Percentiles rank a stretch among this genome's conserved stretches.
Evolutionary conservation across 1,139 yeast species (phyloP).

Genomic region (Diutina neorugosa): DNA sequence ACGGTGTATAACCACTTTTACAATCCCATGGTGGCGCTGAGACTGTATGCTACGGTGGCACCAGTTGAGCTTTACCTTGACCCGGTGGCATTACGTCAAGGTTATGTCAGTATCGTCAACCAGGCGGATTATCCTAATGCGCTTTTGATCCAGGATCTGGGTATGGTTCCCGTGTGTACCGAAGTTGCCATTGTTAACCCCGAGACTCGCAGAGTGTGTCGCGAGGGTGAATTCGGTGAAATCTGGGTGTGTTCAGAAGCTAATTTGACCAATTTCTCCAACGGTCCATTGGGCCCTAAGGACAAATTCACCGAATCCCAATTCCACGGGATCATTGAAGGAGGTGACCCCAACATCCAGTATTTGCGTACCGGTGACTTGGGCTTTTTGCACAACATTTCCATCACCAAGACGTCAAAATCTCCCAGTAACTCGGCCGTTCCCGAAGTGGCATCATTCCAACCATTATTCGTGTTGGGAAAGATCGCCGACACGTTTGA

Average conservation of each 20-base stretch:
- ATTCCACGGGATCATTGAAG: constrained; percentile 43
- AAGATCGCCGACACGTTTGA: constrained; percentile 83
- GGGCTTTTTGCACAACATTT: constrained; percentile 76
- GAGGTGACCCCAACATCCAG: constrained; percentile 48
- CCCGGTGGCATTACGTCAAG: constrained; percentile 80
- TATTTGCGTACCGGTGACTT: constrained; percentile 88
- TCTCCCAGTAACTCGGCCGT: constrained; percentile 23
- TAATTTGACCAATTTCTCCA: constrained; percentile 51
- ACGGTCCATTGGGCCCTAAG: constrained; percentile 38
- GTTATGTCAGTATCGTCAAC: constrained; percentile 69
- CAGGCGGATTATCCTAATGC: constrained; percentile 59
- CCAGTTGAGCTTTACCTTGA: constrained; percentile 83
- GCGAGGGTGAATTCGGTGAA: constrained; percentile 93
- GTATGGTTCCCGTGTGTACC: constrained; percentile 91
- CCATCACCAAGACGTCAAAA: constrained; percentile 26
- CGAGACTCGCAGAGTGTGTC: constrained; percentile 68
- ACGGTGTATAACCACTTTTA: constrained; percentile 68
- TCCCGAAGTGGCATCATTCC: constrained; percentile 34
- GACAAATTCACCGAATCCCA: constrained; percentile 30
- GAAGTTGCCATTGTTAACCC: constrained; percentile 94
- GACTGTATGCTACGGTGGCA: constrained; percentile 82
- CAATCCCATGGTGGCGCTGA: constrained; percentile 74
- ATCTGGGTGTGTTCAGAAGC: constrained; percentile 94
- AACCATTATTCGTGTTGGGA: constrained; percentile 78
- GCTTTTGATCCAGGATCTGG: constrained; percentile 80